Base-by-base conservation (phyloP, 192 early-diverging fungal species). In the Podila horticola region DNA sequence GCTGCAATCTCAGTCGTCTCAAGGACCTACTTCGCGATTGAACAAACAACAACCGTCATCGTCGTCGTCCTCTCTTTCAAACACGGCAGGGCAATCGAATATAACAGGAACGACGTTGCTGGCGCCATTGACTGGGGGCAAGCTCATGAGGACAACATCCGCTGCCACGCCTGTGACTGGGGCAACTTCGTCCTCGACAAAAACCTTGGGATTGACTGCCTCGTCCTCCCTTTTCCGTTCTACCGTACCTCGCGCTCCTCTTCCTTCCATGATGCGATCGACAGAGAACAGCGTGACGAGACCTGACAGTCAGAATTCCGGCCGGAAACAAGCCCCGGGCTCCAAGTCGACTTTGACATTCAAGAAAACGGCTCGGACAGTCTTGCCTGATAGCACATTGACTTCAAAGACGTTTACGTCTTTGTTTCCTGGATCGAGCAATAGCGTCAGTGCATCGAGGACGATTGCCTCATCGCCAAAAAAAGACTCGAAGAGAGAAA, bases 291-390 rank as follows among this genome's bases (percentile, higher is more conserved):
- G 66, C 38, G 20, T 73, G 12, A 31, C 67, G 1, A 70, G 71
- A 2, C 2, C 76, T 20, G 71, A 72, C 0, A 52, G 33, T 62
- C 66, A 67, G 20, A 4, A 20, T 22, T 55, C 20, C n/a, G 52
- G 9, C 20, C 24, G 52, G 22, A n/a, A 55, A 55, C 71, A 61
- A 34, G 58, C 72, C 29, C 30, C 55, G 41, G 48, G 7, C 17
- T 36, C 50, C 12, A 81, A 81, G 22, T 52, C 77, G 12, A 22
- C 51, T 26, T 51, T 69, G 6, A 17, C 66, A 6, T 13, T 73
- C 13, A 81, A 81, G 50, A 72, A 69, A 45, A 29, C 71, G 0
- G 58, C 61, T 17, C 65, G 77, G 2, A 65, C 70, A 2, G 77
- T 66, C 8, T 52, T 81, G 4, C 70, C 71, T 17, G 71, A 81